Base-by-base conservation (phyloP, 805 yeast species). In the Lipomyces yamanashiensis region DNA sequence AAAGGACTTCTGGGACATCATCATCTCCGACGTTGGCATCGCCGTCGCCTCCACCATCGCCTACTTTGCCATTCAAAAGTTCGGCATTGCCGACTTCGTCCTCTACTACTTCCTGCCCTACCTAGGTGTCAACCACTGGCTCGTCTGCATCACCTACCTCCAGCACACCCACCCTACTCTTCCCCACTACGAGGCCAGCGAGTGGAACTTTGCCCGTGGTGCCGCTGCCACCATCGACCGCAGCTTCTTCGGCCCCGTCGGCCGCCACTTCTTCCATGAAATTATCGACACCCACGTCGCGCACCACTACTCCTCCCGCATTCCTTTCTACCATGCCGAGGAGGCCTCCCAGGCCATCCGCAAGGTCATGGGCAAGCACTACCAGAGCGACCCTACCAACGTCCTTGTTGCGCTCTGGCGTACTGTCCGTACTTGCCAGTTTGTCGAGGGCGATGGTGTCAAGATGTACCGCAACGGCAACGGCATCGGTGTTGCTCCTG, bases 211-310 rank as follows among this genome's bases (percentile, higher is more conserved):
- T 60, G 92, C 92, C 56, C 84, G 92, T 74, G 96, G 96, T 70
- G 96, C 96, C 37, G 92, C 95, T 61, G 89, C 93, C 65, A 90
- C 96, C 62, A 86, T 90, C 67, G 96, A 90, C 77, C 82, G 96
- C 73, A 86, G 89, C 73, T 53, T 53, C 57, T 88, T 89, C 74
- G 92, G 93, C 37, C 87, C 89, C 74, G 80, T 88, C 67, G 96
- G 96, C 62, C 80, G 84, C 74, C 84, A 84, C 81, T 79, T 88
- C 72, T 87, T 90, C 85, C 96, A 90, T 77, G 96, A 89, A 75
- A 90, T 90, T 73, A 89, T 90, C 73, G 96, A 90, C 79, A 90
- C 96, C 58, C 96, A 90, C 75, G 96, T 90, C 59, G 82, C 88
- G 72, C 96, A 90, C 79, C 96, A 90, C 78, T 90, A 84, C 76